These are phyloP conservation scores for Lophiotrema nucula DNA, from an alignment of 495 filamentous ascomycete species.

Conservation along the genomic window DNA sequence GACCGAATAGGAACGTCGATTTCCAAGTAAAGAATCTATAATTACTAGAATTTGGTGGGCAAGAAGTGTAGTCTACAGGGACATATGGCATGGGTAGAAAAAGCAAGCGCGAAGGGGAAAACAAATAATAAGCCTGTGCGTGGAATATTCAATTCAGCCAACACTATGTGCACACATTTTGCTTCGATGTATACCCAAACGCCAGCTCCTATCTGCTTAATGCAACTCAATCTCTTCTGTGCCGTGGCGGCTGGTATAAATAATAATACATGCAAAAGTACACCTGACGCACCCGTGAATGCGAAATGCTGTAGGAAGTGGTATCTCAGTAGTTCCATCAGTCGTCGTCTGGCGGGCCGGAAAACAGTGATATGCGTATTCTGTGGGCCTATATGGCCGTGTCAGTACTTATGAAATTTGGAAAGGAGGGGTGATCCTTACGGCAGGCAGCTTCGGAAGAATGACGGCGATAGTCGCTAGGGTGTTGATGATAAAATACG, in stretches of 20 bases:
- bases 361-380: constrained; percentile 32
- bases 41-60: too few relatives aligned
- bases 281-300: constrained; percentile 2
- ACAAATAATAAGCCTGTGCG: too few relatives aligned
- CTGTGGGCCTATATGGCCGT: constrained; percentile 25
- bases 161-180: too few relatives aligned
- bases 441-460: constrained; percentile 91
- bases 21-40: too few relatives aligned
- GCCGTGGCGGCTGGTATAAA: constrained; percentile 8
- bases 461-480: constrained; percentile 87
- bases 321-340: not conserved
- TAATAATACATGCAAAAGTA: constrained; percentile 15
- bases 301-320: constrained; percentile 7
- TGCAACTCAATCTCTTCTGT: constrained; percentile 10
- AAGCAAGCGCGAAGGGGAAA: too few relatives aligned
- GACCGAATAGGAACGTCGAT: too few relatives aligned
- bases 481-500: constrained; percentile 96
- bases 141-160: too few relatives aligned
- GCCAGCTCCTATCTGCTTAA: constrained; percentile 13
- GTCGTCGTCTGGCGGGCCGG: constrained; percentile 27
- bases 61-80: too few relatives aligned
- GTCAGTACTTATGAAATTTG: not conserved
- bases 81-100: too few relatives aligned
- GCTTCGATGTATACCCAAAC: constrained; percentile 5
- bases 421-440: constrained; percentile 49